Base-by-base conservation (phyloP, 345 rosid genomes). In the Aurinia saxatilis region DNA sequence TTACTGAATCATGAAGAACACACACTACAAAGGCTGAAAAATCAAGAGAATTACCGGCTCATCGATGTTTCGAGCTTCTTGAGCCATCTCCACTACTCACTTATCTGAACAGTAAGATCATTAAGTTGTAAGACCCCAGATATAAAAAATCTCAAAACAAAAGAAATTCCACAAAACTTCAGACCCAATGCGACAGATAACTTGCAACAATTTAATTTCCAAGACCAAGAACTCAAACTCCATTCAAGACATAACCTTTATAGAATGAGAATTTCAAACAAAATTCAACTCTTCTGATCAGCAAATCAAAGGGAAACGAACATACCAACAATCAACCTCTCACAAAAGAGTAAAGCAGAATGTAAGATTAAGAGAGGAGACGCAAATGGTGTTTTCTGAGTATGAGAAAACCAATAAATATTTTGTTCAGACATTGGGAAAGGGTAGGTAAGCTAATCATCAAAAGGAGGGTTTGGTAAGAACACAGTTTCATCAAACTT, bases 61-160 rank as follows among this genome's bases (percentile, higher is more conserved):
- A 58, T 67, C 37, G 10, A 23, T 69, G 67, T 63, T 77, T 37
- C 17, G 62, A 48, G 57, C 66, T 55, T 50, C 64, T 67, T 71
- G 77, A 64, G 72, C 75, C 81, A 78, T 78, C 36, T 46, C 7
- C 27, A 64, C 11, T 8, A 7, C 63, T 36, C 47, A 15, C 36
- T 30, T 16, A 60, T 34, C 57, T 72, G 73, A 39, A 46, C 35
- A 51, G 37, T 12, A 8, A 14, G 36, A 25, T 30, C 56, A 45
- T 34, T 62, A 54, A 31, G 2, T 7, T 53, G 16, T 35, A 57
- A 18, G 18, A 56, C 0, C 16, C n/a, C 21, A 3, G 8, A 52
- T n/a, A 44, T 49, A 17, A 38, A 18, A 30, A 52, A 52, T 36
- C 27, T 4, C 48, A 36, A 63, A 63, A 50, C 13, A 6, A 38